phyloP scores from a whole-genome alignment of 805 yeast species.

The Metschnikowia henanensis region DNA sequence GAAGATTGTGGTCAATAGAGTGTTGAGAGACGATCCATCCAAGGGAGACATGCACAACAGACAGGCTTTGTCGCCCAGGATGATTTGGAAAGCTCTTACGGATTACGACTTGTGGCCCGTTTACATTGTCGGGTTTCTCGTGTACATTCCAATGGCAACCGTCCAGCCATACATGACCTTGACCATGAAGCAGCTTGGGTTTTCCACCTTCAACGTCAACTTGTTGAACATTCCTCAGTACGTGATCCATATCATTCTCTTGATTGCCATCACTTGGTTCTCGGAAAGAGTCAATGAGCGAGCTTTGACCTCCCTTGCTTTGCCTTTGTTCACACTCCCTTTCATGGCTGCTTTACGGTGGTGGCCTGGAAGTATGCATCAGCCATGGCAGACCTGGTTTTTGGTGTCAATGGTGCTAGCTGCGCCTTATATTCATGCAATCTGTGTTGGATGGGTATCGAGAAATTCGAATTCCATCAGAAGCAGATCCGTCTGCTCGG shows the following conservation, averaged over 20 bases:
- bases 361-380: conserved; percentile 41
- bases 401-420: conserved; percentile 39
- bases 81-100: conserved; percentile 37
- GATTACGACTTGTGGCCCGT: conserved; percentile 61
- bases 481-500: conserved; percentile 64
- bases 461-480: conserved; percentile 61
- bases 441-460: conserved; percentile 61
- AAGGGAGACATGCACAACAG: conserved; percentile 65
- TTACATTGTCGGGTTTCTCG: conserved; percentile 46
- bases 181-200: conserved; percentile 49
- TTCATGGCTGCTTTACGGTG: conserved; percentile 38
- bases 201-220: conserved; percentile 51
- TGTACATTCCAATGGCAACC: conserved; percentile 19
- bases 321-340: conserved; percentile 26
- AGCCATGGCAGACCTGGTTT: conserved; percentile 45
- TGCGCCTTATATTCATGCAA: conserved; percentile 52
- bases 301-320: conserved; percentile 20
- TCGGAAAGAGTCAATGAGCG: conserved; percentile 26
- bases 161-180: conserved; percentile 45
- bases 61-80: conserved; percentile 45
- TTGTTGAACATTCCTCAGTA: conserved; percentile 52
- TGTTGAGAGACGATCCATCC: conserved; percentile 61
- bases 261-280: conserved; percentile 23
- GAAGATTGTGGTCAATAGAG: conserved; percentile 55
- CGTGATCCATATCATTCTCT: conserved; percentile 25